phyloP scores from a whole-genome alignment of 768 basidiomycete species.

The Tylopilus rubrobrunneus region DNA sequence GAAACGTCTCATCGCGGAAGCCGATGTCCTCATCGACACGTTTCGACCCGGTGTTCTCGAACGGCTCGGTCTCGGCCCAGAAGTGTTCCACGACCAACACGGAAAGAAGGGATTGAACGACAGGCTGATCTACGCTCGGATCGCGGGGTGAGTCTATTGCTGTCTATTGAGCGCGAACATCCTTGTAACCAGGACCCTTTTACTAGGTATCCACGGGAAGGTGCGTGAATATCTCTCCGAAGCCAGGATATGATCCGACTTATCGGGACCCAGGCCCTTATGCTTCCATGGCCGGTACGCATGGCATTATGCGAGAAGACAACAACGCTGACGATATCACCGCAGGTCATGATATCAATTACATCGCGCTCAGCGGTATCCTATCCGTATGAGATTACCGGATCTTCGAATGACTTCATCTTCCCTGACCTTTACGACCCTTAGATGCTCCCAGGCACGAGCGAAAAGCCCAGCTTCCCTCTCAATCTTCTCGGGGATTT shows the following conservation, averaged over 20 bases:
- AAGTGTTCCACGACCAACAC: constrained; percentile 57
- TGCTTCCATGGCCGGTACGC: constrained; percentile 71
- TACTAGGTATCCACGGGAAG: constrained; percentile 57
- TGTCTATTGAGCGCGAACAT: background rate
- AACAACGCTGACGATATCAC: background rate
- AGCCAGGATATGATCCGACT: constrained; percentile 9
- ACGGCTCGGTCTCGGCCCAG: constrained; percentile 69
- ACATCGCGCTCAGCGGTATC: constrained; percentile 74
- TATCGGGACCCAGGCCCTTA: constrained; percentile 48
- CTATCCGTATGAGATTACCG: constrained; percentile 47
- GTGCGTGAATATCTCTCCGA: constrained; percentile 30
- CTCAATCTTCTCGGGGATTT: constrained; percentile 79
- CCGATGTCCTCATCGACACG: constrained; percentile 83
- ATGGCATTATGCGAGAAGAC: background rate
- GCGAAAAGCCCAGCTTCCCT: constrained; percentile 65
- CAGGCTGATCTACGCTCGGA: constrained; percentile 66
- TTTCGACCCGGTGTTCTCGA: constrained; percentile 84
- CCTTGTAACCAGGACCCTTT: background rate
- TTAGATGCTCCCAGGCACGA: constrained; percentile 65
- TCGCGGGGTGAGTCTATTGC: constrained; percentile 55
- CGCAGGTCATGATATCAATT: constrained; percentile 81
- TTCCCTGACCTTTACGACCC: background rate
- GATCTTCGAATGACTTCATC: background rate
- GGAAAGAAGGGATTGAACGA: constrained; percentile 50
- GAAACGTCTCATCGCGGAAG: constrained; percentile 53